Base-by-base conservation (phyloP, 768 basidiomycete genomes). In the Daedaleopsis sinensis region DNA sequence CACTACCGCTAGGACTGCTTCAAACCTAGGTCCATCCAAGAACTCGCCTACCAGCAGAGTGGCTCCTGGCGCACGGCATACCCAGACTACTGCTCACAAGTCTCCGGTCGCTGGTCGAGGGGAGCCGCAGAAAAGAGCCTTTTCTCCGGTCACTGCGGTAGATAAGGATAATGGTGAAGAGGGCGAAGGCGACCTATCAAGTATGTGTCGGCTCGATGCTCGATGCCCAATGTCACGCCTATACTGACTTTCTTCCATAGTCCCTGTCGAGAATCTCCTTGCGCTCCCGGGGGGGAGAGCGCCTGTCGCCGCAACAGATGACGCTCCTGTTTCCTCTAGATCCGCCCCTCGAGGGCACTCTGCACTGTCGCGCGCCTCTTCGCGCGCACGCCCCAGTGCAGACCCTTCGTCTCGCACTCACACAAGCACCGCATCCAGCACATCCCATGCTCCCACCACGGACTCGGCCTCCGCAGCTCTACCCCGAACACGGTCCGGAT, bases 191-290 rank as follows among this genome's bases (percentile, higher is more conserved):
- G 62, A 64, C 23, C 19, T 67, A 15, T 67, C 63, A 32, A 63
- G 66, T 67, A 42, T 5, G 66, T 59, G 8, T 23, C 19, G 13
- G 16, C 19, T 8, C n/a, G 24, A n/a, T 21, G 21, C 10, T 21
- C 16, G 10, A 39, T 2, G 7, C 23, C 37, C 16, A 7, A 24
- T 11, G 36, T 1, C 16, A 18, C 21, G 24, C 32, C 36, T 36
- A 12, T 55, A 35, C 6, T 24, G 24, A 32, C 6, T 9, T 46
- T 13, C 23, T 42, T 37, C 6, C 12, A 9, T 43, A 65, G 67
- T 68, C 9, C 54, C 54, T 0, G 63, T 65, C 4, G 67, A 65
- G 52, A 64, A 62, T 27, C 53, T 68, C 18, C 55, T 68, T 2
- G 56, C 37, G 7, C 46, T 68, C 10, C 62, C 64, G 8, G 55